Conservation (phyloP, 75 land plant species). For the Isoetes taiwanensis region DNA sequence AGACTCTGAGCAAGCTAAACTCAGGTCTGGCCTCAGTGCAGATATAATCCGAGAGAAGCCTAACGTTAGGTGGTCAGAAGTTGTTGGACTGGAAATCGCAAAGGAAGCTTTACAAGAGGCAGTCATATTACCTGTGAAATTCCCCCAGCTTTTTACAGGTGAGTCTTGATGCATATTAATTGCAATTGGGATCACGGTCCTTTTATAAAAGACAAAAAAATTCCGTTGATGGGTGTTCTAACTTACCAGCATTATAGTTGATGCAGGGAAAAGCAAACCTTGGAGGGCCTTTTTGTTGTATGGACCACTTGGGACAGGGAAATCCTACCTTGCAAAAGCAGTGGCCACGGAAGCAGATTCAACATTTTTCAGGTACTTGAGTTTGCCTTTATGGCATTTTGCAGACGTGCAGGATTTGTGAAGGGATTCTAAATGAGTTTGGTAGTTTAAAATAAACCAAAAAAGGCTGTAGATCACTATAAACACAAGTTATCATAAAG, state of each 20-base stretch:
- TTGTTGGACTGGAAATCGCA: constrained; percentile 93
- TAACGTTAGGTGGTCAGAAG: constrained; percentile 86
- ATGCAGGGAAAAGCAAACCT: constrained; percentile 53
- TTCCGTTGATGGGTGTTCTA: no score
- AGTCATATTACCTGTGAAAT: constrained; percentile 96
- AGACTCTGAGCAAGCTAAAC: constrained; percentile 82
- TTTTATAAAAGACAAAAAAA: no score
- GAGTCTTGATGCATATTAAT: background rate
- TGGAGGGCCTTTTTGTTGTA: constrained; percentile 77
- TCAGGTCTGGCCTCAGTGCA: constrained; percentile 79
- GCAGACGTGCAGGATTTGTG: no score
- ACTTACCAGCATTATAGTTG: no score
- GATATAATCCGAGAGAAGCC: constrained; percentile 94
- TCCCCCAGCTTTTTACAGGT: constrained; percentile 99
- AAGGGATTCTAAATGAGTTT: no score
- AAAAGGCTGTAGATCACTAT: no score
- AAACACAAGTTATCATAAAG: no score
- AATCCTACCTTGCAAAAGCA: constrained; percentile 77
- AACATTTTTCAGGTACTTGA: constrained; percentile 69
- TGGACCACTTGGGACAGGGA: constrained; percentile 85
- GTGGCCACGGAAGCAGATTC: constrained; percentile 81
- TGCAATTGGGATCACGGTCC: background rate
- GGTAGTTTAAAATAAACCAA: no score
- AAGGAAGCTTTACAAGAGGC: constrained; percentile 98
- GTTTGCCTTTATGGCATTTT: no score